Base-by-base conservation (phyloP, 345 rosid species). In the Citrus trifoliata region DNA sequence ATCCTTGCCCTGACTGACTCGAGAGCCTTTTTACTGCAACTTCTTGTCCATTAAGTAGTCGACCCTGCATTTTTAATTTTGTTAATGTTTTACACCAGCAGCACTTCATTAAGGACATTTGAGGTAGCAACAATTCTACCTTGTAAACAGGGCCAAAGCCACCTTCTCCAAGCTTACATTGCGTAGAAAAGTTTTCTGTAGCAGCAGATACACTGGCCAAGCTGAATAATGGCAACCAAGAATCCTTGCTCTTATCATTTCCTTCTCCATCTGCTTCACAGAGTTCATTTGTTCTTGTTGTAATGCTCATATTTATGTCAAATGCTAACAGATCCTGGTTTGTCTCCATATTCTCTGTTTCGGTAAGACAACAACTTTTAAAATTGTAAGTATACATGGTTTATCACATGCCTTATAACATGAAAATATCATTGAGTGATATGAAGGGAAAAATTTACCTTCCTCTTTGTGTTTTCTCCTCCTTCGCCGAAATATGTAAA, bases 11-110 rank as follows among this genome's bases (percentile, higher is more conserved):
- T 25, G 88, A 83, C 35, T 76, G 67, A 42, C 48, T 80, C 7
- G 90, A 87, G 6, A 84, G 74, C 53, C 83, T 82, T 61, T 87
- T 85, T 27, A 83, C 84, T 4, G 90, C 87, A 59, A 87, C 79
- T 32, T 85, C 87, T 63, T 85, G 77, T 42, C 83, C 83, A 14
- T 74, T 63, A 22, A 32, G 35, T 18, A 82, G 40, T 5, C 40
- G 68, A 19, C 88, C 88, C 84, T 80, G 35, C 21, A 51, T 51
- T 51, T 7, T 14, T 4, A 18, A 16, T 18, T n/a, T 18, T 4
- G 22, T 51, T 18, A 51, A 51, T 18, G 7, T 14, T 51, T 51
- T 51, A 18, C 1, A 18, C 22, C 2, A 51, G 7, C 7, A 18
- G 22, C 5, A 51, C 22, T 51, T 4, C 56, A 51, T 14, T 18